phyloP scores from a whole-genome alignment of 805 yeast species.

The Sugiyamaella chiloensis region DNA sequence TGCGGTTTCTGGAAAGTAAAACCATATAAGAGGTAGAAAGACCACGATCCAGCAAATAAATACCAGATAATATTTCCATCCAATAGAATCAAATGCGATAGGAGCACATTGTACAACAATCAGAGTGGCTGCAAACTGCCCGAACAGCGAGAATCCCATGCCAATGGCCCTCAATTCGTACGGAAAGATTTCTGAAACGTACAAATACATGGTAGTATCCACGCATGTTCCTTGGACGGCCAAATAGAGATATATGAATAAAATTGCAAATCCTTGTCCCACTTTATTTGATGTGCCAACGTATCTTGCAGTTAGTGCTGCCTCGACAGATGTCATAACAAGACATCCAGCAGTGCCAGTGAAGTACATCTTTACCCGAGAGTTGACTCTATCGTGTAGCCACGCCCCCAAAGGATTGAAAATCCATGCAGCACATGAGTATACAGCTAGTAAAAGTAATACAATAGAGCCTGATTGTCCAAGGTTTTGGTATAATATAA shows the following conservation, averaged over 20 bases:
- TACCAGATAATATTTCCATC: constrained; percentile 43
- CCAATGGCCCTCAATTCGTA: constrained; percentile 39
- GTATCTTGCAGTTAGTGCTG: constrained; percentile 10
- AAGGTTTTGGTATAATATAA: constrained; percentile 8
- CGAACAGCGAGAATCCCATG: constrained; percentile 31
- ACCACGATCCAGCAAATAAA: constrained; percentile 16
- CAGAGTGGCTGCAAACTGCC: constrained; percentile 16
- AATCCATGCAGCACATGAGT: constrained; percentile 11
- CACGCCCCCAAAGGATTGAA: constrained; percentile 12
- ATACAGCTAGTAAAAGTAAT: constrained; percentile 8
- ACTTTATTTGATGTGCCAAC: constrained; percentile 5
- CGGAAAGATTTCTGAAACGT: constrained; percentile 18
- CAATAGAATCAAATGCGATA: constrained; percentile 39
- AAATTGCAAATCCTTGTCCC: constrained; percentile 9
- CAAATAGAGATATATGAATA: constrained; percentile 11
- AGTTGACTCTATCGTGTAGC: constrained; percentile 10
- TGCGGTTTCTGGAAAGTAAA: constrained; percentile 39
- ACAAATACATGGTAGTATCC: constrained; percentile 15
- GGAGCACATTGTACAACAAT: constrained; percentile 31
- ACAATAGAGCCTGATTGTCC: constrained; percentile 10
- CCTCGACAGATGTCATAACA: constrained; percentile 6
- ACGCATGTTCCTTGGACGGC: constrained; percentile 13
- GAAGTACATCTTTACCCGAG: constrained; percentile 12
- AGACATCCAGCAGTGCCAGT: constrained; percentile 9
- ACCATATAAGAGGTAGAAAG: constrained; percentile 23